Evolutionary conservation across 2,329 filamentous ascomycete species (phyloP), one percentile per base, ranked within the genome.

Genomic region (Volutella citrinella): DNA sequence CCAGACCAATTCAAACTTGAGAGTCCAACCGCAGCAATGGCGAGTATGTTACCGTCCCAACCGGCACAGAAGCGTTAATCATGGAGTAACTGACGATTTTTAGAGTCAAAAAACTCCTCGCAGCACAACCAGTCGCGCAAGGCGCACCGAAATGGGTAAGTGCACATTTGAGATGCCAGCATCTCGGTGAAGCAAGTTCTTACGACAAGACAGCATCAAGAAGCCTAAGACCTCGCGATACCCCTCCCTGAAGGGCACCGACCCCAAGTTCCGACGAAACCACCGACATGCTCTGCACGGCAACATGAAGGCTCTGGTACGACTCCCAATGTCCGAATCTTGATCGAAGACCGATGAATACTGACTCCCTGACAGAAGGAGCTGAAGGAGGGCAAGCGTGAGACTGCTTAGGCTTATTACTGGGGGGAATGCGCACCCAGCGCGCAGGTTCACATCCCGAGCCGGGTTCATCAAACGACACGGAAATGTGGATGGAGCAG

Each of bases 221-320:
- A 97, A 96, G 86, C 93, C 93, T 54, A 96, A 95, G 83, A 97
- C 93, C 66, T 82, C 90, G 74, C 82, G 93, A 78, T 98, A 98
- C 78, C 93, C 93, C 54, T 97, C 91, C 59, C 84, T 98, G 64
- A 96, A 96, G 70, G 93, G 93, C 63, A 93, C 88, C 70, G 93
- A 98, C 76, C 90, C 93, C 68, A 98, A 98, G 84, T 98, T 98
- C 82, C 85, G 93, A 72, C 85, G 93, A 76, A 98, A 98, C 82
- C 93, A 98, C 80, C 88, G 89, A 79, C 91, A 98, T 82, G 93
- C 93, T 72, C 89, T 97, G 52, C 93, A 97, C 80, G 93, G 93
- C 70, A 98, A 90, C 68, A 89, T 87, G 80, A 94, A 87, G 78
- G 93, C 93, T 68, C 76, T 98, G 78, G 91, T 97, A 83, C 63